Evolutionary conservation across 2,329 filamentous ascomycete species (phyloP), one percentile per base, ranked within the genome.

Genomic region (Emmonsiellopsis sp.): DNA sequence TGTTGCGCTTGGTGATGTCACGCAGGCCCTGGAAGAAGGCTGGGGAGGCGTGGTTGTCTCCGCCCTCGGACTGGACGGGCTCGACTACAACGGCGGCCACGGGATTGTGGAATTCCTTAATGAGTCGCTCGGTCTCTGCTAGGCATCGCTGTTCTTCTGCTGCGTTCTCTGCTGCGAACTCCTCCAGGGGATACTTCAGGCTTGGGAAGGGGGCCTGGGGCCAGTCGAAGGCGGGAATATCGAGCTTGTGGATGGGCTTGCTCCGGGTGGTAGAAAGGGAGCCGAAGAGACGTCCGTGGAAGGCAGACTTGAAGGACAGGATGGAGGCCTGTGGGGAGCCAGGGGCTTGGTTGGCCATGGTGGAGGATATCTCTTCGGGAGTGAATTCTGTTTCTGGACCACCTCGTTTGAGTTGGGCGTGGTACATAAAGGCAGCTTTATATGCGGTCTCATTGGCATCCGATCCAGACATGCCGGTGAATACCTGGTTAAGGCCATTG

Each of bases 401-500:
- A 60, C 89, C 89, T 57, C 91, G 87, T 73, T 93, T 82, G 58
- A 83, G 79, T 70, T 89, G 87, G 48, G 87, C 84, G 66, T 86
- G 85, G 80, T 86, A 94, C 85, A 95, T 95, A 76, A 95, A 95
- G 49, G 91, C 90, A 7, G 90, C 90, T 76, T 95, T 95, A 81
- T 89, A 95, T 43, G 91, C 91, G 35, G 88, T 87, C 76, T 95
- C 91, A 74, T 95, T 95, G 72, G 90, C 90, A 65, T 95, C 90
- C 16, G 89, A 94, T 57, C 90, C 90, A 52, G 89, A 83, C 77
- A 89, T 86, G 59, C 86, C 89, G 15, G 90, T 95, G 75, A 95
- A 95, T 62, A 95, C 89, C 71, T 95, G 87, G 76, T 90, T 75
- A 58, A 92, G 75, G 35, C 90, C 90, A 68, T 85, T 86, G 55